Percentiles rank a stretch among this genome's conserved stretches.
Evolutionary conservation across 495 filamentous ascomycete species (phyloP).

Genomic region (Aspergillus homomorphus): DNA sequence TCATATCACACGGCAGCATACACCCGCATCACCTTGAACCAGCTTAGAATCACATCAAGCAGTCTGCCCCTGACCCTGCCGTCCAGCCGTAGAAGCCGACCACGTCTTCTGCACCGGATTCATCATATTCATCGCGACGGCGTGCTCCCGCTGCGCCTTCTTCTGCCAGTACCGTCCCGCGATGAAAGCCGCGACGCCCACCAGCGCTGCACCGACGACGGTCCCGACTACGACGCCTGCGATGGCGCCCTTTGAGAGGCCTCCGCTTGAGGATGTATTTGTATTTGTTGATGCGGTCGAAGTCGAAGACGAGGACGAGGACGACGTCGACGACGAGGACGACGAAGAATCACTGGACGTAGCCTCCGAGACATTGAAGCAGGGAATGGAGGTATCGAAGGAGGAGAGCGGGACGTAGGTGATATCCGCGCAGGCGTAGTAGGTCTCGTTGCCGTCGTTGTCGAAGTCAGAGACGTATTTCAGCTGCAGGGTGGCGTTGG

Average conservation of each 20-base stretch:
- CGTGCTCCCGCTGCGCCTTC: background rate
- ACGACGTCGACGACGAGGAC: background rate
- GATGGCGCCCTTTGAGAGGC: slow-evolving; percentile 38
- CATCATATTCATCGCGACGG: slow-evolving; percentile 3
- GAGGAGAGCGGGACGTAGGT: slow-evolving; percentile 40
- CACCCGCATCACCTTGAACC: too few species aligned
- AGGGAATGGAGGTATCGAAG: slow-evolving; percentile 41
- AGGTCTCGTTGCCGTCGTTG: slow-evolving; percentile 43
- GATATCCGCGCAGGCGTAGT: slow-evolving; percentile 52
- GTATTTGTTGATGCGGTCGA: background rate
- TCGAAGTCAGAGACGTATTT: slow-evolving; percentile 46
- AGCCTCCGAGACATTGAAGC: slow-evolving; percentile 47
- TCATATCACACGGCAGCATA: too few species aligned
- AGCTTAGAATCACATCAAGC: too few species aligned
- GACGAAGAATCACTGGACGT: background rate
- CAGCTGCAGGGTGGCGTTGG: slow-evolving; percentile 52
- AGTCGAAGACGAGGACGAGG: too few species aligned
- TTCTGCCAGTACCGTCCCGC: slow-evolving; percentile 1
- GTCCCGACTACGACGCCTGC: slow-evolving; percentile 42
- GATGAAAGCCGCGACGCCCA: background rate
- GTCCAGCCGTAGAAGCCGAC: background rate
- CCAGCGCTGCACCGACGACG: background rate
- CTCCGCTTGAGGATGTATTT: slow-evolving; percentile 2
- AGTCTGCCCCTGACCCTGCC: background rate
- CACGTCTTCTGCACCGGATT: slow-evolving; percentile 7